Conservation (phyloP, 2,329 filamentous ascomycete species). For the Fusarium drepaniforme region DNA sequence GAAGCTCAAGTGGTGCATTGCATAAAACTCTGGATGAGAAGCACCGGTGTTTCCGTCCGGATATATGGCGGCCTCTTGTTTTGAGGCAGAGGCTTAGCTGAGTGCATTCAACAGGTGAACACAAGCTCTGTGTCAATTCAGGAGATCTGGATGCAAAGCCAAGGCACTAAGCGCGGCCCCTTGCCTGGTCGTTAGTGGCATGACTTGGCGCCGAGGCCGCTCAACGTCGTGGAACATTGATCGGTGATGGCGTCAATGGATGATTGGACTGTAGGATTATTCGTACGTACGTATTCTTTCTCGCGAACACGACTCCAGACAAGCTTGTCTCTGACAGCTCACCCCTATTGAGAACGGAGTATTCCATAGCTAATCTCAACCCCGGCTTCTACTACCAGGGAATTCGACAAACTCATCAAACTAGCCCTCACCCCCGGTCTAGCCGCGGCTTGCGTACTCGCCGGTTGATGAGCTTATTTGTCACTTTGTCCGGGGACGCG, state of each 20-base stretch:
- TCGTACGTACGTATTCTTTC: neutral
- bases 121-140: constrained; percentile 27
- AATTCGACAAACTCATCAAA: constrained; percentile 33
- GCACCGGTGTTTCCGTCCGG: neutral
- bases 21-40: neutral
- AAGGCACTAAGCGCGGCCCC: constrained; percentile 28
- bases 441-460: constrained; percentile 21
- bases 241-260: constrained; percentile 8
- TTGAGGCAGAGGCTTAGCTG: constrained; percentile 27
- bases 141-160: constrained; percentile 29
- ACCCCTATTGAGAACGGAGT: constrained; percentile 17
- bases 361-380: constrained; percentile 2
- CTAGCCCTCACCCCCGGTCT: constrained; percentile 24
- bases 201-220: constrained; percentile 32
- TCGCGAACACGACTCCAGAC: neutral
- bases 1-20: neutral
- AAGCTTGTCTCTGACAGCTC: neutral
- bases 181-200: constrained; percentile 23
- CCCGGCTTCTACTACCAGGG: constrained; percentile 7
- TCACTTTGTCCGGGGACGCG: constrained; percentile 25
- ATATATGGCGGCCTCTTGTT: neutral
- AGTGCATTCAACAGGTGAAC: constrained; percentile 15
- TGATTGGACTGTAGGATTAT: neutral
- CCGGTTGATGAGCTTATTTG: constrained; percentile 37
- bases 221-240: neutral